Evolutionary conservation across 371 early-diverging fungal species (phyloP).

Genomic region (Haplosporangium sp.): DNA sequence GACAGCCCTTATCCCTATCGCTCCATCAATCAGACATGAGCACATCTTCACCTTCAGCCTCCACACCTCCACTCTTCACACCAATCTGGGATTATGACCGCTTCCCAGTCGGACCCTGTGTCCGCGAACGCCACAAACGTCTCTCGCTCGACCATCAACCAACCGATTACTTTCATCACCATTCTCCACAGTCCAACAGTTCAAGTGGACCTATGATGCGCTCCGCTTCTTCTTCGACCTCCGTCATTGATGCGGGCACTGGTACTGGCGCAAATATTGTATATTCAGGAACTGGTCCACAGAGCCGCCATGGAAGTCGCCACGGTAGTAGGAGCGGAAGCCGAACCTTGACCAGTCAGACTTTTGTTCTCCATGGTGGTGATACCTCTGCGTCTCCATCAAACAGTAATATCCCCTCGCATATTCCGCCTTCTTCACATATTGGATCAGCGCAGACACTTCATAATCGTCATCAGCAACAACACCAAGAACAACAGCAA

Average conservation of each 20-base stretch:
- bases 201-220: conserved; percentile 1
- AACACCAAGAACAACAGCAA: background rate
- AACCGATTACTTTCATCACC: conserved; percentile 2
- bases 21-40: too few species aligned
- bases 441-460: too few species aligned
- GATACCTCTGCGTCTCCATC: conserved; percentile 1
- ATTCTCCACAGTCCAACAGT: background rate
- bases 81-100: conserved; percentile 49
- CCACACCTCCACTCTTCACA: conserved; percentile 11
- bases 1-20: too few species aligned
- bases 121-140: conserved; percentile 19
- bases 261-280: background rate
- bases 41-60: background rate
- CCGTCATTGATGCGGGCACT: background rate
- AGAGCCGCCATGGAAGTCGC: conserved; percentile 8
- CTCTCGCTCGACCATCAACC: conserved; percentile 20
- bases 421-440: too few species aligned
- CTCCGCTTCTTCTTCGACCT: conserved; percentile 14
- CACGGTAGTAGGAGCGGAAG: conserved; percentile 13
- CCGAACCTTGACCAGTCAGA: conserved; percentile 1
- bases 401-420: too few species aligned
- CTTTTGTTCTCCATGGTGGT: too few species aligned
- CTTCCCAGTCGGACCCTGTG: conserved; percentile 31
- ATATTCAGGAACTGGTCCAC: background rate
- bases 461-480: background rate